Conservation (phyloP, 2,329 filamentous ascomycete species). For the Orbilia brochopaga region DNA sequence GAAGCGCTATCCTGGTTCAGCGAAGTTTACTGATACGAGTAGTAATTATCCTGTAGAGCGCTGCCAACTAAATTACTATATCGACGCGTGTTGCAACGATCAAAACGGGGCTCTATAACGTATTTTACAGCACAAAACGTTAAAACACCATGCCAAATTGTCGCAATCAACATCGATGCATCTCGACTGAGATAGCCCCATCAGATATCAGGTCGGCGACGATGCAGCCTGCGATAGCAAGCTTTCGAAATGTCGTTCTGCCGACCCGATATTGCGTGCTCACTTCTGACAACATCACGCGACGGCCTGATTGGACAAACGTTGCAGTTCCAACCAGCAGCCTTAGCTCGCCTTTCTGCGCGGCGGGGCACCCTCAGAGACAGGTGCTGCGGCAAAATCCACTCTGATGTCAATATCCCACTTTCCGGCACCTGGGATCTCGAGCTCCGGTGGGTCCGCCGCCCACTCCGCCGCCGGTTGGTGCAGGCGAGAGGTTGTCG, state of each 20-base stretch:
- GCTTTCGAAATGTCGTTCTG: constrained; percentile 36
- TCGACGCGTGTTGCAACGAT: too few relatives aligned
- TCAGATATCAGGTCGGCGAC: background rate
- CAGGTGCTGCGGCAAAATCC: background rate
- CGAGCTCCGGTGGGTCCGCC: background rate
- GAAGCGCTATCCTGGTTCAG: too few relatives aligned
- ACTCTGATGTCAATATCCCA: background rate
- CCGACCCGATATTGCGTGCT: constrained; percentile 41
- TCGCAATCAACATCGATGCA: background rate
- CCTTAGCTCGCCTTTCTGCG: background rate
- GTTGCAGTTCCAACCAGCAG: constrained; percentile 7
- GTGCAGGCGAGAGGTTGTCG: background rate
- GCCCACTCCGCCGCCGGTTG: background rate
- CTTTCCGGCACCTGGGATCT: background rate
- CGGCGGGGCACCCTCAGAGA: constrained; percentile 7
- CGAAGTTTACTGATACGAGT: too few relatives aligned
- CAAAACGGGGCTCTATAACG: too few relatives aligned
- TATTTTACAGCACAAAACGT: too few relatives aligned
- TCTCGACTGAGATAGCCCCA: background rate
- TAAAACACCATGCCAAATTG: background rate
- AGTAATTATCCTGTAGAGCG: too few relatives aligned
- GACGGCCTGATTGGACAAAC: constrained; percentile 24
- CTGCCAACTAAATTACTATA: too few relatives aligned
- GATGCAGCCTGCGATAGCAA: background rate
- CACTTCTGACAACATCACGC: constrained; percentile 41